Evolutionary conservation across 192 early-diverging fungal species (phyloP), one percentile per base, ranked within the genome.

Genomic region (Lobosporangium transversale): DNA sequence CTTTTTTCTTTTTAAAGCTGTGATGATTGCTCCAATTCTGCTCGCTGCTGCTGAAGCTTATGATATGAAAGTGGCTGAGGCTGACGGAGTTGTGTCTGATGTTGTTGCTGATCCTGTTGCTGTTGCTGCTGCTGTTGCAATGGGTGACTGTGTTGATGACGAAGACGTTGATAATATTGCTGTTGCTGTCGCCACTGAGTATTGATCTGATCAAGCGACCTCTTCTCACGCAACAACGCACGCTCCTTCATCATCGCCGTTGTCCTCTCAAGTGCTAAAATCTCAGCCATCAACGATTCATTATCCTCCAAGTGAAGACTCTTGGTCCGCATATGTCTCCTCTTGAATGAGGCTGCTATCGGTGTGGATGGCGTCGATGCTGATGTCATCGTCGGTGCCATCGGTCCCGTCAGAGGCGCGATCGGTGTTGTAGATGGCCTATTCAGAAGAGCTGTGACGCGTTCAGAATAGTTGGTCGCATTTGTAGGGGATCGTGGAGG

Each of bases 401-500:
- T n/a, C n/a, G n/a, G n/a, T n/a, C n/a, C n/a, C n/a, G n/a, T n/a
- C 54, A 21, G 42, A 3, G 21, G 26, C 24, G 27, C 7, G 56
- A 18, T 17, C 32, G 56, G 56, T 0, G 17, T 3, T 3, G 40
- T 58, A 33, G 52, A 31, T 14, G 15, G 31, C 4, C 52, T 10
- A 14, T 9, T 53, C 2, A n/a, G 29, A 53, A 31, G 18, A 18
- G 9, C 14, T 4, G 27, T 42, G 3, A 27, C 14, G 23, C 23
- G 27, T 5, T 50, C 48, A 24, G 23, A 27, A 50, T 27, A 50
- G 48, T 56, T 58, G 37, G 15, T 26, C 14, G 56, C 40, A 5
- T 30, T 23, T 27, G 53, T 56, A 15, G 62, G 62, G 1, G 62
- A 65, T 45, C 62, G 62, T 40, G 62, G 42, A 45, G 56, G 56